A percentile compares a stretch with the other conserved stretches of the same genome.
Conservation (phyloP, 148 eudicot genomes). For the Talinum fruticosum region DNA sequence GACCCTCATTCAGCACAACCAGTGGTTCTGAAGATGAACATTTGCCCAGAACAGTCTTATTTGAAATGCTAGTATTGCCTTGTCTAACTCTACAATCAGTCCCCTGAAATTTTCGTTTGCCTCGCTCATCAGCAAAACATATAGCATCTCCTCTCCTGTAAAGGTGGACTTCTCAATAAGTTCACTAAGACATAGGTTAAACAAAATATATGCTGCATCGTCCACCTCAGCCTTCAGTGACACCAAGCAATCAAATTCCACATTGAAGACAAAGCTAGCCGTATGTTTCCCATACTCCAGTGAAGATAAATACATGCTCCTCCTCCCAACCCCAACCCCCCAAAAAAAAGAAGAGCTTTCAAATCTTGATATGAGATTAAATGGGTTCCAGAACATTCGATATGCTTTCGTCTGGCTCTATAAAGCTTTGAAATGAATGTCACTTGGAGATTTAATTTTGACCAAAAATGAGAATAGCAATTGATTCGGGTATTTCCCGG, state of each 20-base stretch:
- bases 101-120: slow-evolving; percentile 7
- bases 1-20: slow-evolving; percentile 20
- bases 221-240: not conserved
- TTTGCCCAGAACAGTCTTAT: slow-evolving; percentile 17
- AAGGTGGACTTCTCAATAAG: slow-evolving; percentile 4
- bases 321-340: too few species aligned
- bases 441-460: too few species aligned
- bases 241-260: not conserved
- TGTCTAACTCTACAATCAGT: slow-evolving; percentile 2
- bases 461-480: too few species aligned
- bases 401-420: too few species aligned
- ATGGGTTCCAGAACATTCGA: too few species aligned
- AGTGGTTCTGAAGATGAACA: not conserved
- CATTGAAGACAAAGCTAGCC: not conserved
- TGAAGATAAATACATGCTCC: not conserved
- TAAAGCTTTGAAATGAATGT: too few species aligned
- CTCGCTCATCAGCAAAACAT: slow-evolving; percentile 1
- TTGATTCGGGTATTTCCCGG: too few species aligned
- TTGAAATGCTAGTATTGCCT: slow-evolving; percentile 3
- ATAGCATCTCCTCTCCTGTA: slow-evolving; percentile 16
- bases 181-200: not conserved
- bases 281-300: not conserved
- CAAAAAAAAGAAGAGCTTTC: too few species aligned
- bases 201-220: not conserved
- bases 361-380: too few species aligned